Evolutionary conservation across 352 stramenopile genomes (phyloP), one percentile per base, ranked within the genome.

Genomic region (Blastocystis sp.): DNA sequence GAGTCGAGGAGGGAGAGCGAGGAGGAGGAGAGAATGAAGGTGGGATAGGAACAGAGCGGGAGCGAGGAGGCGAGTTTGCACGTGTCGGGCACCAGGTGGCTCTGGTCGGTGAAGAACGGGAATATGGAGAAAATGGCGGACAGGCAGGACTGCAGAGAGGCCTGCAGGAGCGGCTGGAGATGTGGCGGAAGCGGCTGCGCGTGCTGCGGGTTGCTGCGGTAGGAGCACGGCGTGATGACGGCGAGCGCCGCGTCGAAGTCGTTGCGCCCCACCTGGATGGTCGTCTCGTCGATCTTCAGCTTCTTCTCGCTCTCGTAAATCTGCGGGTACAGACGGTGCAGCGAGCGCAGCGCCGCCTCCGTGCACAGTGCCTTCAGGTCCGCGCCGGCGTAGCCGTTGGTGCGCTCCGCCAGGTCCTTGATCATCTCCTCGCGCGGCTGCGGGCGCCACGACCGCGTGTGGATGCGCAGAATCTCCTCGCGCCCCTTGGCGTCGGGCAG

Each of bases 321-420:
- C 92, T 96, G 94, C 0, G 94, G 94, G 71, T 96, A 96, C 35
- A 93, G 92, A 21, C 95, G 92, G 35, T 94, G 92, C 51, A 97
- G 82, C n/a, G 94, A 94, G 74, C 93, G 95, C n/a, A 97, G 90
- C 3, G 94, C 94, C 0, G 95, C 93, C 81, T 97, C 95, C 0
- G 94, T 92, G 74, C 95, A 97, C 4, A 97, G 91, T 10, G 95
- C 94, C 88, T 97, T 97, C 63, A 97, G 93, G 77, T 97, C 95
- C 0, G 95, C 95, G 39, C 95, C 95, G 60, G 94, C 97, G 80
- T 96, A 97, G 10, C 95, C 95, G 10, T 94, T 93, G 0, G 95
- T 96, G 45, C 93, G 91, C 59, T 96, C 93, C 0, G 94, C 94
- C 31, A 97, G 91, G 19, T 95, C 91, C 16, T 94, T 35, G 80